Base-by-base conservation (phyloP, 345 rosid genomes). In the Acer campestre region DNA sequence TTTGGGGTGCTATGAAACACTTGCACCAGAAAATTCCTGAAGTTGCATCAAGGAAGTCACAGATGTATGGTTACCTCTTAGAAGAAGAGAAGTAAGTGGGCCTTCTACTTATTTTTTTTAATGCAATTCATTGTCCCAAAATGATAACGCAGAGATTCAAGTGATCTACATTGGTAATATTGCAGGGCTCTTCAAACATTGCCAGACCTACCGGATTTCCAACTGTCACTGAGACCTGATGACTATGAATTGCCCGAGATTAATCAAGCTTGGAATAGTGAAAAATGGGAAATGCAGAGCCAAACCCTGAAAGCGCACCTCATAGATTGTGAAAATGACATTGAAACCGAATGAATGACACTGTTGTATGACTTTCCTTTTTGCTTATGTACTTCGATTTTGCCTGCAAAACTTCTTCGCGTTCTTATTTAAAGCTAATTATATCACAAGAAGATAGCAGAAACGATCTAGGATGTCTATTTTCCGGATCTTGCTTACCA, bases 141-240 rank as follows among this genome's bases (percentile, higher is more conserved):
- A n/a, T 14, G n/a, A 71, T 18, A 23, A 56, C 11, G 10, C n/a
- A 53, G 31, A 16, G 18, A 8, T 73, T 61, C 29, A 73, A 31
- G 70, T 44, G 23, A 51, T 70, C 14, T 48, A 62, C 53, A 6
- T 67, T 71, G 77, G 10, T 76, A 31, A 38, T 20, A 79, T 18
- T 72, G 80, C 89, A 93, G 99, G 91, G 86, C 83, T 71, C 81
- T 91, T 77, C 94, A 91, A 77, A 81, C 88, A 68, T 82, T 91
- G 68, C 98, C 99, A 35, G 97, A 93, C 42, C 90, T 93, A 70
- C 99, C 98, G 8, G 91, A 90, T 78, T 96, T 96, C 79, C 97
- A 89, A 20, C 76, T 90, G 77, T 95, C 98, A n/a, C 77, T 95
- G 55, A 87, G 88, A 79, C 97, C 99, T 13, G 97, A 90, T 20